Evolutionary conservation across 495 filamentous ascomycete genomes (phyloP).

Genomic region (Annulohypoxylon maeteangense): DNA sequence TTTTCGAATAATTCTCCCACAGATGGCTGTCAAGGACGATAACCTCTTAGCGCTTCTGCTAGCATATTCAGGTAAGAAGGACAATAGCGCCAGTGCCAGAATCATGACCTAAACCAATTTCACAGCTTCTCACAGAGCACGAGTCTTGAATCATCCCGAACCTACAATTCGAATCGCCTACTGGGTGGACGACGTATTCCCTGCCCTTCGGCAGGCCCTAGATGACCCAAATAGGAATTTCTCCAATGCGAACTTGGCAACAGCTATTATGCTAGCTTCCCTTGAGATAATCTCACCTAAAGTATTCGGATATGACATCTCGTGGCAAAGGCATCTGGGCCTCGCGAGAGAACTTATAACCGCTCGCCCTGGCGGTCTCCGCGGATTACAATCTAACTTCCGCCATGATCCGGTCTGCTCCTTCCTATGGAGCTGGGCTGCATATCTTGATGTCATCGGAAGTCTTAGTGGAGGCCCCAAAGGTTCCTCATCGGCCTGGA

Average conservation of each 20-base stretch:
- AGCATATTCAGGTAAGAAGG: conserved; percentile 69
- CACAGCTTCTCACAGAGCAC: conserved; percentile 79
- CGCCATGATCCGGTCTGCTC: conserved; percentile 73
- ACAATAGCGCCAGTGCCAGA: not conserved
- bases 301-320: conserved; percentile 73
- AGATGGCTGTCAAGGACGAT: conserved; percentile 73
- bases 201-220: conserved; percentile 74
- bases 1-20: conserved; percentile 74
- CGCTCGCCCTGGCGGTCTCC: conserved; percentile 68
- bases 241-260: conserved; percentile 79
- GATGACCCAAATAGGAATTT: conserved; percentile 68
- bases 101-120: conserved; percentile 7
- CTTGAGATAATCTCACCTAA: conserved; percentile 87
- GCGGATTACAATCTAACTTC: conserved; percentile 61
- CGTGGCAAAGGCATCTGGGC: conserved; percentile 83
- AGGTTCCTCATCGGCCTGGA: conserved; percentile 48
- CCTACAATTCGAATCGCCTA: conserved; percentile 80
- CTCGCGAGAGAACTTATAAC: conserved; percentile 81
- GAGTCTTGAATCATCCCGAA: conserved; percentile 77
- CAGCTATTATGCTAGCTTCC: conserved; percentile 87
- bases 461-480: conserved; percentile 70
- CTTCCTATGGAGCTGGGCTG: conserved; percentile 88
- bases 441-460: conserved; percentile 85
- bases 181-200: conserved; percentile 83
- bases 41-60: conserved; percentile 83